phyloP scores from a whole-genome alignment of 2,329 filamentous ascomycete genomes.

The Epichloe gansuensis region DNA sequence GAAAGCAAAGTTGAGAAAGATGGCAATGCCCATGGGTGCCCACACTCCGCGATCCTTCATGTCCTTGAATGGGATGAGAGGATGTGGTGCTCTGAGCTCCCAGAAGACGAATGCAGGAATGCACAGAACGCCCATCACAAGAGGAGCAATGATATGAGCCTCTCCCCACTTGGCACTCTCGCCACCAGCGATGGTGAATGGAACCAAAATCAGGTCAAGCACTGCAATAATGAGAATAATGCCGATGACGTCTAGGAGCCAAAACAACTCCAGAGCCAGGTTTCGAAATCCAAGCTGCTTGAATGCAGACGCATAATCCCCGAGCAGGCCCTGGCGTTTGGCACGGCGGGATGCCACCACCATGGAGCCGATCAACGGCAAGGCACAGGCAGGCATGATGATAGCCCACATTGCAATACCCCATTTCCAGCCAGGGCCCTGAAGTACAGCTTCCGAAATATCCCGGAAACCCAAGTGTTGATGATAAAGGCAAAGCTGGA shows the following conservation, averaged over 20 bases:
- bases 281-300: constrained; percentile 26
- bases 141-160: constrained; percentile 40
- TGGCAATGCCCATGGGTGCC: constrained; percentile 31
- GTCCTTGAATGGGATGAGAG: constrained; percentile 43
- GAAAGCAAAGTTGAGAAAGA: constrained; percentile 30
- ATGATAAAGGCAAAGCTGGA: constrained; percentile 47
- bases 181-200: constrained; percentile 43
- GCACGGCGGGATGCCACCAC: constrained; percentile 45
- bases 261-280: constrained; percentile 37
- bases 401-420: constrained; percentile 56
- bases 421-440: constrained; percentile 43
- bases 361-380: constrained; percentile 48
- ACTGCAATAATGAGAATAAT: constrained; percentile 44
- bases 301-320: constrained; percentile 10
- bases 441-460: constrained; percentile 38
- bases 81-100: constrained; percentile 45
- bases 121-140: constrained; percentile 44
- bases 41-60: constrained; percentile 37
- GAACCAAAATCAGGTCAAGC: constrained; percentile 48
- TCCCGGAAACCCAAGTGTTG: constrained; percentile 52
- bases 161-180: constrained; percentile 35
- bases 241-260: constrained; percentile 42
- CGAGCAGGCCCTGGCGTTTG: constrained; percentile 33
- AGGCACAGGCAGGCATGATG: constrained; percentile 46
- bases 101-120: constrained; percentile 44